Base-by-base conservation (phyloP, 2,329 filamentous ascomycete species). In the Leptographium radiaticola region DNA sequence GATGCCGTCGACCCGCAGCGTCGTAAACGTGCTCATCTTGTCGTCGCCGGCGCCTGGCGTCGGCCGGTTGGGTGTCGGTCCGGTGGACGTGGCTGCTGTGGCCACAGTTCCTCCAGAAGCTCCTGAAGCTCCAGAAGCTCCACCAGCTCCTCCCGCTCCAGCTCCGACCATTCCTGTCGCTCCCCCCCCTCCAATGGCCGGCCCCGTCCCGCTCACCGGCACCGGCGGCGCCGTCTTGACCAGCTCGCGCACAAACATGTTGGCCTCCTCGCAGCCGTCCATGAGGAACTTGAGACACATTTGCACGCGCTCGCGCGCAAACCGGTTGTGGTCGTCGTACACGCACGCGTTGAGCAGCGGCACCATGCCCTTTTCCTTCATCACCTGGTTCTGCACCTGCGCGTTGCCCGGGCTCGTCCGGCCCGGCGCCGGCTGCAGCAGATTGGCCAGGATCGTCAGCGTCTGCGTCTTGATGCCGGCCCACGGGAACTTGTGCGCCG, bases 281-380 rank as follows among this genome's bases (percentile, higher is more conserved):
- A 87, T 79, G 7, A 87, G 73, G 77, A 83, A 94, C 65, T 91
- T 90, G n/a, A 94, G 75, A 60, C 87, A 90, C 65, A 95, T 83
- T 50, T 90, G 88, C 3, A 89, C 87, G 59, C 90, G 87, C 67
- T 97, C 91, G 62, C 91, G 88, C 58, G 95, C 90, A 65, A 91
- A 96, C 0, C 89, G 89, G 64, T 96, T 96, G 69, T 95, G 83
- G 61, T 91, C 89, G 64, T 97, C 91, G 65, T 93, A 93, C 36
- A 83, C 80, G 62, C 89, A 96, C 68, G 89, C 95, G 63, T 89
- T 89, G 16, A 96, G 78, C 20, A 97, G 77, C 0, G 87, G 84
- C 60, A 95, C 87, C 45, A 97, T 86, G 44, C 91, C 91, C 59
- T 89, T 87, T 62, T 91, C 81, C 49, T 83, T 79, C 46, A 94